A percentile compares a stretch with the other conserved stretches of the same genome.
Evolutionary conservation across 441 rosid genomes (phyloP).

Genomic region (Biscutella auriculata): DNA sequence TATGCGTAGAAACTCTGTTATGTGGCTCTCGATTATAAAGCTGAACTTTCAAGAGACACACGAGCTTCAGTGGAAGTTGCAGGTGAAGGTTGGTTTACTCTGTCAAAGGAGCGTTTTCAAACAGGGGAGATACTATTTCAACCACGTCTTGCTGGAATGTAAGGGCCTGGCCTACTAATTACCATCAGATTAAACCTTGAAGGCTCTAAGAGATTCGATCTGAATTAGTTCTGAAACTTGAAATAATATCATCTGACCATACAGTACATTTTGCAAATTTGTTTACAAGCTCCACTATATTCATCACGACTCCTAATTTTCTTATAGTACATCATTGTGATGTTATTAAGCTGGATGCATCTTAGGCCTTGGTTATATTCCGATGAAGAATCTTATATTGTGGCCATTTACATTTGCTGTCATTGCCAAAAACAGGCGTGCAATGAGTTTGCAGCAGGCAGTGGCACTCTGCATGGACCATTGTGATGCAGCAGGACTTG

Average conservation of each 20-base stretch:
- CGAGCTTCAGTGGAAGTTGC: constrained; percentile 49
- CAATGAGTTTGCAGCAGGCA: constrained; percentile 91
- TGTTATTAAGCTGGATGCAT: not conserved
- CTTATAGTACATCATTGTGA: not conserved
- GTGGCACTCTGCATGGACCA: constrained; percentile 90
- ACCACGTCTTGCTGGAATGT: constrained; percentile 78
- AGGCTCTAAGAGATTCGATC: not conserved
- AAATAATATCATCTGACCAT: not conserved
- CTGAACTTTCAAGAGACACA: constrained; percentile 53
- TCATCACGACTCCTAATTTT: not conserved
- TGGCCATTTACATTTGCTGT: not conserved
- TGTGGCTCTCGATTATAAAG: constrained; percentile 70
- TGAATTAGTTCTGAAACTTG: not conserved
- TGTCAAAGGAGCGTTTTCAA: constrained; percentile 74
- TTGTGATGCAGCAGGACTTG: constrained; percentile 55
- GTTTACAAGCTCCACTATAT: not conserved
- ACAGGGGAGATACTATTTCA: constrained; percentile 87
- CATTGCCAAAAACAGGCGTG: constrained; percentile 28
- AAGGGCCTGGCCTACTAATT: constrained; percentile 25
- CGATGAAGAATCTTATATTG: not conserved
- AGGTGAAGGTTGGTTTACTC: constrained; percentile 75
- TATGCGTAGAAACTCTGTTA: constrained; percentile 66
- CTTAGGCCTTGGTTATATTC: not conserved
- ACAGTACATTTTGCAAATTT: not conserved
- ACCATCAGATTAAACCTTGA: not conserved